Conservation (phyloP, 305 asterid genomes). For the Fraxinus velutina region DNA sequence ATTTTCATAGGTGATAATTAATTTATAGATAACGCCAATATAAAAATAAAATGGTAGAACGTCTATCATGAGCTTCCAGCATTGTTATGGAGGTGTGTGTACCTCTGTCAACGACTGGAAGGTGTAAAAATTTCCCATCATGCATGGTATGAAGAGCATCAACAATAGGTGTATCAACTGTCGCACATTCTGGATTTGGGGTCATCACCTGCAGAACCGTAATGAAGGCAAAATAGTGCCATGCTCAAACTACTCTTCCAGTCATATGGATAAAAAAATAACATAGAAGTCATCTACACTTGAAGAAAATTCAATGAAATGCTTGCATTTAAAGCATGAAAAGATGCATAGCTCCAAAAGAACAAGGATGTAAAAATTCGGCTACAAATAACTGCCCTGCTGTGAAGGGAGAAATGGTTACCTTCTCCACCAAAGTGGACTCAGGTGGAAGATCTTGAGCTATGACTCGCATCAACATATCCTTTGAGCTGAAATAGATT, state of each 20-base stretch:
- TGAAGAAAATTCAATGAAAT: not conserved
- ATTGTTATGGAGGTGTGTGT: constrained; percentile 8
- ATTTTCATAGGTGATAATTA: not conserved
- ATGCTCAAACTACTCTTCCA: not conserved
- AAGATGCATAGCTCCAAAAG: not conserved
- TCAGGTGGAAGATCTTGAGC: constrained; percentile 81
- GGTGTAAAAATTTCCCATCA: constrained; percentile 87
- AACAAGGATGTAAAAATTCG: not conserved
- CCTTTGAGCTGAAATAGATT: constrained; percentile 61
- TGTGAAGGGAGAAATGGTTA: constrained; percentile 17
- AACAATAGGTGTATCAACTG: constrained; percentile 78
- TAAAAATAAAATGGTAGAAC: not conserved
- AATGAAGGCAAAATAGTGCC: not conserved
- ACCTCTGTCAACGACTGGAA: constrained; percentile 91
- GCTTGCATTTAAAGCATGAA: not conserved
- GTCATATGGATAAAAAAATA: not conserved
- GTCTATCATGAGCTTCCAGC: constrained; percentile 5
- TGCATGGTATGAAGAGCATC: constrained; percentile 99
- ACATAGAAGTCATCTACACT: not conserved
- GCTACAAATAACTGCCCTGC: not conserved
- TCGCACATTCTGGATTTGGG: constrained; percentile 91
- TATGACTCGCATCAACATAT: constrained; percentile 88
- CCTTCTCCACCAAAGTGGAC: constrained; percentile 85
- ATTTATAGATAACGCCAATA: constrained; percentile 1
- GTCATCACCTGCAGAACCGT: constrained; percentile 72